Percentiles rank a stretch among this genome's conserved stretches.
These are phyloP conservation scores for Ambrosiella cleistominuta DNA, from an alignment of 2,329 filamentous ascomycete species.

Conservation along the genomic window DNA sequence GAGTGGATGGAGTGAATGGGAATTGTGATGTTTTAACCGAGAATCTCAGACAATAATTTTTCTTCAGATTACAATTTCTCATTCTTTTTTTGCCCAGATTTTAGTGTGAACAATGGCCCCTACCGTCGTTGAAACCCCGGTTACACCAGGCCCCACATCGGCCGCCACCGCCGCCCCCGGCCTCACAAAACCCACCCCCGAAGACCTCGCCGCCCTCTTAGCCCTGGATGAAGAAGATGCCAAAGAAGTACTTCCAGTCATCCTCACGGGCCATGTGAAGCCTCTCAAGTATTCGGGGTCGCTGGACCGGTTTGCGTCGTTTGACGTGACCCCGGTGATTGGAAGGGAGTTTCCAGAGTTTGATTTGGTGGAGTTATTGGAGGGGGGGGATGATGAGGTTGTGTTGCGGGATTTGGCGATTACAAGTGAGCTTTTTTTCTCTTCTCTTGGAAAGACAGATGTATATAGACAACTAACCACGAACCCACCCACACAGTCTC, in stretches of 20 bases:
- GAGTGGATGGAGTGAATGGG: too few species aligned
- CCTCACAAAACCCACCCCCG: neutral
- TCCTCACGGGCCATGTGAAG: constrained; percentile 13
- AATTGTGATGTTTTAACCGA: too few species aligned
- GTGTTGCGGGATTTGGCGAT: constrained; percentile 49
- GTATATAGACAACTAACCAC: neutral
- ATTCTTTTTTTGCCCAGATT: too few species aligned
- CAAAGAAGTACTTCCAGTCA: neutral
- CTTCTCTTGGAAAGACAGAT: neutral
- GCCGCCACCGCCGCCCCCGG: too few species aligned
- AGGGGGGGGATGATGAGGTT: constrained; percentile 43
- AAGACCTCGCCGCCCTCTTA: neutral
- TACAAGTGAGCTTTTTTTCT: constrained; percentile 30
- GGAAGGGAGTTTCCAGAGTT: constrained; percentile 42
- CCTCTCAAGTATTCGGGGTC: constrained; percentile 33
- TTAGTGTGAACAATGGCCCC: too few species aligned
- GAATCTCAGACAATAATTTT: neutral
- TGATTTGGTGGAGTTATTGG: constrained; percentile 42
- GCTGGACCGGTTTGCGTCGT: constrained; percentile 33
- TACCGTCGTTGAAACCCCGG: too few species aligned
- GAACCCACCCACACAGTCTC: constrained; percentile 32
- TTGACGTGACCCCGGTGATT: constrained; percentile 44
- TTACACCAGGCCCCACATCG: too few species aligned
- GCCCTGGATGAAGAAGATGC: too few species aligned
- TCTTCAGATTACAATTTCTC: neutral